Evolutionary conservation across 176 grass and related monocot genomes (phyloP).

Genomic region (Paspalum vaginatum): DNA sequence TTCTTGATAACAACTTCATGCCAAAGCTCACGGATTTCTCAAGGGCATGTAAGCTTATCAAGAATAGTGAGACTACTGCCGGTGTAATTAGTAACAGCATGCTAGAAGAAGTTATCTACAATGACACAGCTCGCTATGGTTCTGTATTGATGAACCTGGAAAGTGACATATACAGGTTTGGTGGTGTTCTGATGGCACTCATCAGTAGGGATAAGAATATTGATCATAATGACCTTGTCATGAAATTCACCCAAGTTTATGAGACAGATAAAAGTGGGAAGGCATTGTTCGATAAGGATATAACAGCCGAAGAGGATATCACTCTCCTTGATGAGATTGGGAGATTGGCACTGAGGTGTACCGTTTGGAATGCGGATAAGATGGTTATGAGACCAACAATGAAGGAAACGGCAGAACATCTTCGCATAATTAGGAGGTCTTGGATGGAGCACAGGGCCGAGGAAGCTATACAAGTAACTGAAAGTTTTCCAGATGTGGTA

Average conservation of each 20-base stretch:
- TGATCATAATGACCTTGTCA: not conserved
- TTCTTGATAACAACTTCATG: conserved; percentile 19
- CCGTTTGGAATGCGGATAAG: not conserved
- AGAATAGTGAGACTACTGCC: not conserved
- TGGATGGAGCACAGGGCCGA: not conserved
- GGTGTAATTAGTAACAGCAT: not conserved
- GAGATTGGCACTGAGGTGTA: conserved; percentile 21
- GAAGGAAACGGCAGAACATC: conserved; percentile 15
- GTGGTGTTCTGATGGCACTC: conserved; percentile 24
- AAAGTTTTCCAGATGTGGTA: not conserved
- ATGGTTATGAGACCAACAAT: conserved; percentile 27
- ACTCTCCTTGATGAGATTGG: not conserved
- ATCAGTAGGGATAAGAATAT: not conserved
- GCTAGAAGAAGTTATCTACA: not conserved
- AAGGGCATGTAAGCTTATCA: conserved; percentile 25
- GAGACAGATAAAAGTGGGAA: not conserved
- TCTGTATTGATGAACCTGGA: conserved; percentile 32
- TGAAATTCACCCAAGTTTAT: not conserved
- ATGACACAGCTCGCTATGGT: not conserved
- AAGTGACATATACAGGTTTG: conserved; percentile 1
- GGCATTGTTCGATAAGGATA: not conserved
- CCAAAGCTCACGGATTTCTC: conserved; percentile 36
- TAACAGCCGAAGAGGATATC: conserved; percentile 6
- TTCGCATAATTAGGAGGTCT: not conserved
- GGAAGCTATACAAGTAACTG: not conserved